These are phyloP conservation scores for Petrea volubilis DNA, from an alignment of 257 asterid genomes.

Conservation along the genomic window DNA sequence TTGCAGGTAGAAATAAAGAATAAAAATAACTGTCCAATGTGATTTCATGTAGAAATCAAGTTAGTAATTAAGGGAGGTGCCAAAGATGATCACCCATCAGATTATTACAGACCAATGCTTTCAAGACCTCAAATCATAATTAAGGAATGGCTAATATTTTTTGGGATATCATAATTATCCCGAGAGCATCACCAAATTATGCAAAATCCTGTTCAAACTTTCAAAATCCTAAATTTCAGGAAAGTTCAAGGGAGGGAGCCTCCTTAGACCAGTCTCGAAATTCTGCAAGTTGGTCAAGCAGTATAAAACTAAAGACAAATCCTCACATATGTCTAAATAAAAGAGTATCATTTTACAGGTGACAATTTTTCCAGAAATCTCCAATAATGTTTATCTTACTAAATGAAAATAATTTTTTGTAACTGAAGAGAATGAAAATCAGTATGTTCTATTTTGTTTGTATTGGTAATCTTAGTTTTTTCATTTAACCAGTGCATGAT, in stretches of 20 bases:
- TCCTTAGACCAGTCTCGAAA: not conserved
- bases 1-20: not conserved
- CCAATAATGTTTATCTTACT: not conserved
- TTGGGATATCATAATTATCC: not conserved
- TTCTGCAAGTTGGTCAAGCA: not conserved
- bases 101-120: not conserved
- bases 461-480: too few relatives aligned
- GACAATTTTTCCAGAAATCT: not conserved
- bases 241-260: too few relatives aligned
- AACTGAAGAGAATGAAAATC: not conserved
- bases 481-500: too few relatives aligned
- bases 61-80: not conserved
- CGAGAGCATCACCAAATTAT: not conserved
- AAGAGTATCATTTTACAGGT: not conserved
- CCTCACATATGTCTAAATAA: not conserved
- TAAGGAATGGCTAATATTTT: slow-evolving; percentile 2
- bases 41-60: not conserved
- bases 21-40: not conserved
- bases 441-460: not conserved
- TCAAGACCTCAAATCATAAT: not conserved
- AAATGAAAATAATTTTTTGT: not conserved
- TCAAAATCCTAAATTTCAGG: too few relatives aligned
- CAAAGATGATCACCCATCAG: not conserved
- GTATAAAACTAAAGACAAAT: not conserved
- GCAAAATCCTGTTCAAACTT: not conserved